A percentile compares a stretch with the other conserved stretches of the same genome.
Evolutionary conservation across 83 land plant species (phyloP).

Genomic region (Diphasiastrum complanatum): DNA sequence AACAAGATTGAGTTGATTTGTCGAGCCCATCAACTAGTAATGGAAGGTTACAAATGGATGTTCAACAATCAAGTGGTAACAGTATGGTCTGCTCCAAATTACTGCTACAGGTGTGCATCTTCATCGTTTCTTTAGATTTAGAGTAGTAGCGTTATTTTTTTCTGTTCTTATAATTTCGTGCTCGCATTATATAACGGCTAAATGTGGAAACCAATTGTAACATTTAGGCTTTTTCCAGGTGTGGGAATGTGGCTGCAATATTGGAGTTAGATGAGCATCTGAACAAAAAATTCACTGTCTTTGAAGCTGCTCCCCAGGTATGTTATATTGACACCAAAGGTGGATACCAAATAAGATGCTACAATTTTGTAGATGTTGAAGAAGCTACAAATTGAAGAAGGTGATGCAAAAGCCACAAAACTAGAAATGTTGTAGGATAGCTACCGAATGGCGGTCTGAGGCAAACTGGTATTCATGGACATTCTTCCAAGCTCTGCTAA

Average conservation of each 20-base stretch:
- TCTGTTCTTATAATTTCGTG: neutral
- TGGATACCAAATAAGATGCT: no score
- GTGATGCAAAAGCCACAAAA: no score
- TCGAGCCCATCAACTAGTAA: conserved; percentile 97
- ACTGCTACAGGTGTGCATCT: conserved; percentile 80
- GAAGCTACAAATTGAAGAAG: neutral
- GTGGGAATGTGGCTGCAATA: conserved; percentile 99
- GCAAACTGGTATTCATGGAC: no score
- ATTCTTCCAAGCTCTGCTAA: no score
- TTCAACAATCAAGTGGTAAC: conserved; percentile 93
- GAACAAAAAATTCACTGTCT: conserved; percentile 78
- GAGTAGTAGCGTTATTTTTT: neutral
- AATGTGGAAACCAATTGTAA: neutral
- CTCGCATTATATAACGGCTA: neutral
- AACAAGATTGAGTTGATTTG: conserved; percentile 92
- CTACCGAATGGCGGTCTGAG: no score
- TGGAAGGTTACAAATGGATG: conserved; percentile 99
- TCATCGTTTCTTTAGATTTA: neutral
- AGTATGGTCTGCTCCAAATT: conserved; percentile 99
- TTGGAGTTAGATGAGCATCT: conserved; percentile 90
- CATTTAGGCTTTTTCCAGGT: conserved; percentile 46
- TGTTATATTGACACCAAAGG: neutral
- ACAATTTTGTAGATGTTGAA: no score
- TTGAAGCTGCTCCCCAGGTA: conserved; percentile 99
- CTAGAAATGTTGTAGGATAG: no score